These are phyloP conservation scores for Venturiaceae sp. DNA, from an alignment of 2,329 filamentous ascomycete species.

Conservation along the genomic window DNA sequence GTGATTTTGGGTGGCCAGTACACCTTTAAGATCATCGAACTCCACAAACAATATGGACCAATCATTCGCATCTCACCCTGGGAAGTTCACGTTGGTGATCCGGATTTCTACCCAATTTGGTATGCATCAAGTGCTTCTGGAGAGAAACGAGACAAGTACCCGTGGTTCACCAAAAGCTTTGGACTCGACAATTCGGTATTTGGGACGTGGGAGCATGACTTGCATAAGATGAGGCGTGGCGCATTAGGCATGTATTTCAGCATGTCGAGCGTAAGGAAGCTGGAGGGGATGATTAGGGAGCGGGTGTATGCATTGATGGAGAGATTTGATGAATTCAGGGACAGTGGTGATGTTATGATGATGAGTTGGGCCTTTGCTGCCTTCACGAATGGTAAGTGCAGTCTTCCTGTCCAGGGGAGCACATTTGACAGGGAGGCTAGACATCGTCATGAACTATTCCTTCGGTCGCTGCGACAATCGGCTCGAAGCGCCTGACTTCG, in stretches of 20 bases:
- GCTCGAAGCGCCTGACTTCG: neutral
- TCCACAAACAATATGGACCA: conserved; percentile 18
- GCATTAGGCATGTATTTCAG: conserved; percentile 27
- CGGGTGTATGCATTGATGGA: neutral
- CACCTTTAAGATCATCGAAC: conserved; percentile 15
- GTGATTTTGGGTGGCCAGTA: conserved; percentile 16
- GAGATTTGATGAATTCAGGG: neutral
- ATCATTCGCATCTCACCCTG: conserved; percentile 15
- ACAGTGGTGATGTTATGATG: conserved; percentile 1
- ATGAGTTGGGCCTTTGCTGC: neutral
- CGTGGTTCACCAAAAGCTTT: conserved; percentile 1
- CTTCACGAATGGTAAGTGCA: neutral
- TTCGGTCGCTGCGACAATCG: neutral
- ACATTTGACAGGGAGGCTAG: neutral
- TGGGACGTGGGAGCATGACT: conserved; percentile 14
- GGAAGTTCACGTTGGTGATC: conserved; percentile 14
- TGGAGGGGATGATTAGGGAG: conserved; percentile 15
- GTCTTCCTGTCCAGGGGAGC: too few relatives aligned
- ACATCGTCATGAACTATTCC: conserved; percentile 1
- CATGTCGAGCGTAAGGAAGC: conserved; percentile 11
- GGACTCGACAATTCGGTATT: neutral
- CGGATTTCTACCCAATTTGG: conserved; percentile 15
- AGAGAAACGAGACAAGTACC: conserved; percentile 1
- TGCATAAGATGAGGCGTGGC: conserved; percentile 21
- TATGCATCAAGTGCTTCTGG: conserved; percentile 15